These are phyloP conservation scores for Xylariaceae sp. DNA, from an alignment of 2,329 filamentous ascomycete genomes.

Conservation along the genomic window DNA sequence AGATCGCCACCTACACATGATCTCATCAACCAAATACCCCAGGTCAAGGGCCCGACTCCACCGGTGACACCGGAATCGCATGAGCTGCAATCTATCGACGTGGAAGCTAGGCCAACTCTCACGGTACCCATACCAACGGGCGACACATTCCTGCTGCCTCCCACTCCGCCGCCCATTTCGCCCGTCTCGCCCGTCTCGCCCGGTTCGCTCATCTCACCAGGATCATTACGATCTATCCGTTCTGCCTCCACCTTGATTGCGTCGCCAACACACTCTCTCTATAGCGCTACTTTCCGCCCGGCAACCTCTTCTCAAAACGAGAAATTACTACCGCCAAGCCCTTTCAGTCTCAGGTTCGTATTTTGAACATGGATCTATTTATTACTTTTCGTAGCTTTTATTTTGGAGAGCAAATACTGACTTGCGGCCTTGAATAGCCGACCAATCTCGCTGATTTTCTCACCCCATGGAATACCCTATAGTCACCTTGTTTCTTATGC, in stretches of 20 bases:
- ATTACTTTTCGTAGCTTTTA: not conserved
- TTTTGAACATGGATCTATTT: not conserved
- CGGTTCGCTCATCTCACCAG: constrained; percentile 31
- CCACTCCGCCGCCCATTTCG: constrained; percentile 38
- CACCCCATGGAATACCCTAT: constrained; percentile 59
- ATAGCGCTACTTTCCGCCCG: constrained; percentile 19
- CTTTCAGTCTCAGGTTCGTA: constrained; percentile 12
- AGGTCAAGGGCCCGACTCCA: constrained; percentile 28
- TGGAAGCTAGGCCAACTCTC: constrained; percentile 9
- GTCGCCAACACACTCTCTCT: constrained; percentile 21
- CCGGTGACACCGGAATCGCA: constrained; percentile 32
- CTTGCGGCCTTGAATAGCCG: constrained; percentile 17
- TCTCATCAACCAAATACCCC: constrained; percentile 8
- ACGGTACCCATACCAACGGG: constrained; percentile 18
- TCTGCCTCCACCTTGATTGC: constrained; percentile 36
- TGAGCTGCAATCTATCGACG: constrained; percentile 1
- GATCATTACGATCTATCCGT: constrained; percentile 32
- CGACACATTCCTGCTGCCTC: constrained; percentile 29
- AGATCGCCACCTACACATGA: constrained; percentile 46
- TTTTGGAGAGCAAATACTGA: not conserved
- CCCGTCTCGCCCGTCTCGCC: constrained; percentile 33
- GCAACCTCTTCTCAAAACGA: constrained; percentile 19
- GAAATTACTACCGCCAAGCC: constrained; percentile 8
- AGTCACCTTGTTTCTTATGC: constrained; percentile 52
- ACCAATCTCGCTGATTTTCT: constrained; percentile 59